Conservation (phyloP, 202 grass and related monocot genomes). For the Schoenoplectus tabernaemontani region DNA sequence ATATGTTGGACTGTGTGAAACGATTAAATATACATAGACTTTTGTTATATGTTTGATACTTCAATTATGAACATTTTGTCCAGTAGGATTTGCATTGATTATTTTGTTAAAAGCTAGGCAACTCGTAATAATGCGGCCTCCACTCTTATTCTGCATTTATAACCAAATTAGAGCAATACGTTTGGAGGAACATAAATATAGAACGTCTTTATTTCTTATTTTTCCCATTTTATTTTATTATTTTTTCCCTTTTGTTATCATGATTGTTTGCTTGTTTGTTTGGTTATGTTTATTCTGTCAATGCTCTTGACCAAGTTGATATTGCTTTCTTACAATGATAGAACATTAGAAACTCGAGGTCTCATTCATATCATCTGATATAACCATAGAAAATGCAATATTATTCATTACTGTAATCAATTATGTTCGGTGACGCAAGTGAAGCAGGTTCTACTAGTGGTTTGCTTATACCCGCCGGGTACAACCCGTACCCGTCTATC, state of each 20-base stretch:
- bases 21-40: conserved; percentile 8
- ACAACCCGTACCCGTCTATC: too few relatives aligned
- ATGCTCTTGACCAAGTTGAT: not conserved
- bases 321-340: not conserved
- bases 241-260: not conserved
- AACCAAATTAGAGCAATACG: not conserved
- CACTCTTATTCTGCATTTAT: not conserved
- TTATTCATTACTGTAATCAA: too few relatives aligned
- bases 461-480: too few relatives aligned
- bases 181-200: not conserved
- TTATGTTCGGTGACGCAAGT: too few relatives aligned
- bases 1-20: conserved; percentile 2
- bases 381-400: too few relatives aligned
- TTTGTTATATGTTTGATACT: not conserved
- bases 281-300: not conserved
- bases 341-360: too few relatives aligned
- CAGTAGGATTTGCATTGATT: not conserved
- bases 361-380: too few relatives aligned
- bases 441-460: too few relatives aligned
- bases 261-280: not conserved
- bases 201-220: not conserved
- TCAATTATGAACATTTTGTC: not conserved
- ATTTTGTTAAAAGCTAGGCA: not conserved
- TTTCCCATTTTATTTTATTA: not conserved
- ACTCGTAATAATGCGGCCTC: not conserved